phyloP scores from a whole-genome alignment of 805 yeast species.

The Zygosaccharomyces pseudorouxii region DNA sequence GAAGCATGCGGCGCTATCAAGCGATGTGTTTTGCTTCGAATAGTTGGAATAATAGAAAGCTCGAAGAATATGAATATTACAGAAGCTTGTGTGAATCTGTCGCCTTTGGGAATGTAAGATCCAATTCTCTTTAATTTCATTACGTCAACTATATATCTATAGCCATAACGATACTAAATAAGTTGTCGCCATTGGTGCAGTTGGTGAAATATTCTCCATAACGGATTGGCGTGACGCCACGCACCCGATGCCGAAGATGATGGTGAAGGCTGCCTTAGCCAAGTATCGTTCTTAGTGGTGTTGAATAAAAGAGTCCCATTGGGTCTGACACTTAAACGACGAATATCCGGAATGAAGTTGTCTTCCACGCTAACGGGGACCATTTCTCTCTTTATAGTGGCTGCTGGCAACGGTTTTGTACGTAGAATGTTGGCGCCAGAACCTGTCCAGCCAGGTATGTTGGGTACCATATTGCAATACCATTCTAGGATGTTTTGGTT shows the following conservation, averaged over 20 bases:
- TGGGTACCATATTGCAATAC: slow-evolving; percentile 21
- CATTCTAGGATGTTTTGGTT: slow-evolving; percentile 17
- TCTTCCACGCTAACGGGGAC: slow-evolving; percentile 4
- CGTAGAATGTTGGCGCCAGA: slow-evolving; percentile 12
- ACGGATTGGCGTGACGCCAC: slow-evolving; percentile 1
- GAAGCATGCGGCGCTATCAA: slow-evolving; percentile 1
- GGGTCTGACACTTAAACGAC: slow-evolving; percentile 3
- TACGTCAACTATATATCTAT: background rate
- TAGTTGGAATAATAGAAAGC: background rate
- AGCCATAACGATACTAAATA: background rate
- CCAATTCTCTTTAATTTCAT: background rate
- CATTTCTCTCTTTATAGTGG: slow-evolving; percentile 3
- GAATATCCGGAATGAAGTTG: slow-evolving; percentile 9
- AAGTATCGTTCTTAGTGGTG: slow-evolving; percentile 3
- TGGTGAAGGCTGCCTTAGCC: background rate
- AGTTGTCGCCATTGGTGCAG: background rate
- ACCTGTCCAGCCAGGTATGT: slow-evolving; percentile 8
- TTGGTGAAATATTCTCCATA: slow-evolving; percentile 1
- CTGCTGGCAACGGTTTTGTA: background rate
- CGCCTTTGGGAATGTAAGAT: background rate
- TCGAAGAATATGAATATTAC: background rate
- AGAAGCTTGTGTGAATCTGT: background rate
- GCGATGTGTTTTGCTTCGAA: background rate
- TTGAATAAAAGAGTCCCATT: slow-evolving; percentile 9
- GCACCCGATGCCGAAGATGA: background rate